phyloP scores from a whole-genome alignment of 2,329 filamentous ascomycete genomes.

The Colletotrichum sp. region DNA sequence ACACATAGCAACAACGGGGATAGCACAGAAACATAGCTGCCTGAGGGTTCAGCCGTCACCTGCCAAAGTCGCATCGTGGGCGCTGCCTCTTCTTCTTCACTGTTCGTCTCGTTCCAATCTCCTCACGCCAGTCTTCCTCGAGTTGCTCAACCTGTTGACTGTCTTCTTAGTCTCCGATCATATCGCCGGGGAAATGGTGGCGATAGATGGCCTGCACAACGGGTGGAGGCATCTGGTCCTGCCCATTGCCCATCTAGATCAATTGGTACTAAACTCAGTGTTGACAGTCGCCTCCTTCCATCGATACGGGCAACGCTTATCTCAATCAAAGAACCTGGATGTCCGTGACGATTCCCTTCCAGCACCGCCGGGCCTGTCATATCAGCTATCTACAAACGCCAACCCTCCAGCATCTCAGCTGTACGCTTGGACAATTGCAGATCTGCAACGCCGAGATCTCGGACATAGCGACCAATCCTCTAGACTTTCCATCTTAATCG shows the following conservation, averaged over 20 bases:
- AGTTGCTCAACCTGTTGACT: background rate
- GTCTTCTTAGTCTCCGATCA: constrained; percentile 19
- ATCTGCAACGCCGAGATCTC: background rate
- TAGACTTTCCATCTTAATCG: constrained; percentile 18
- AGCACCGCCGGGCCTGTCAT: background rate
- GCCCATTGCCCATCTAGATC: constrained; percentile 21
- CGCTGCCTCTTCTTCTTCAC: background rate
- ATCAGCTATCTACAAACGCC: background rate
- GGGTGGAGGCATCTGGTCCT: constrained; percentile 25
- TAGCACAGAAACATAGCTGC: background rate
- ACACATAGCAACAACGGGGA: background rate
- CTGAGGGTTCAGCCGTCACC: background rate
- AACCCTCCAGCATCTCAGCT: background rate
- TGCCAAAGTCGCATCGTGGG: background rate
- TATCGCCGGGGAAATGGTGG: constrained; percentile 26
- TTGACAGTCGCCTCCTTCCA: constrained; percentile 18
- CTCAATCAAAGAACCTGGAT: too few species aligned
- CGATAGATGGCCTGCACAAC: constrained; percentile 25
- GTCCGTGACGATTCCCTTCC: background rate
- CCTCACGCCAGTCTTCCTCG: background rate
- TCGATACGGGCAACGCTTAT: background rate
- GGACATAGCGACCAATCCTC: background rate
- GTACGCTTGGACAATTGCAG: background rate
- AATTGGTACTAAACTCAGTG: constrained; percentile 14
- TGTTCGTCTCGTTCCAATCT: background rate